Evolutionary conservation across 768 basidiomycete genomes (phyloP), one percentile per base, ranked within the genome.

Genomic region (Boletus sp.): DNA sequence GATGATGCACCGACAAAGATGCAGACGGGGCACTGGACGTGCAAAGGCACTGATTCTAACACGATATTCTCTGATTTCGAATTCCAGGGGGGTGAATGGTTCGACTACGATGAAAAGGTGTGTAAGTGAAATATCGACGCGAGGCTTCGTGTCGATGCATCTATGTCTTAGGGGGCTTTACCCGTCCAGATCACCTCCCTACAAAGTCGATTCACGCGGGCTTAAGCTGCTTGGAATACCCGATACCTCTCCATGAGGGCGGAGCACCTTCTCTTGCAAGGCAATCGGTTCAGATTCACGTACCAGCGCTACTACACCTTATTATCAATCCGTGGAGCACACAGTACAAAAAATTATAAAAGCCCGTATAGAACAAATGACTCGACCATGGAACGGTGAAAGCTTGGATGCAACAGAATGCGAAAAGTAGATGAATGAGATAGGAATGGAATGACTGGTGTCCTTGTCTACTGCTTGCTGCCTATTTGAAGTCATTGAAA

Each of bases 101-200:
- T 77, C 13, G 93, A 94, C 62, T 96, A 96, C 60, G 93, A 96
- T 60, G 93, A 96, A 69, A 92, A 93, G 80, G 93, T 87, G 56
- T 41, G 53, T 46, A 34, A 17, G 19, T 21, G 17, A 29, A 13
- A 27, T 33, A 32, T 29, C 23, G 33, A 23, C 23, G 7, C 27
- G 17, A 7, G 15, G 17, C n/a, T 29, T 41, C 25, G 14, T 34
- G 50, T 53, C 25, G 4, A 61, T 35, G 5, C 10, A 10, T 39
- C 32, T 47, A 43, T 50, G 34, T 56, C 47, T 57, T 54, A 87
- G 89, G 77, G 79, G 14, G 74, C 75, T 19, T 67, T 79, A 15
- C 85, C 89, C 4, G 90, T 93, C 15, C 78, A 84, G 10, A 75
- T 94, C n/a, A 87, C 83, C 38, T 76, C 79, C 7, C 69, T 93